A percentile compares a stretch with the other conserved stretches of the same genome.
Evolutionary conservation across 2,329 filamentous ascomycete species (phyloP).

Genomic region (Leptographium wingfieldii): DNA sequence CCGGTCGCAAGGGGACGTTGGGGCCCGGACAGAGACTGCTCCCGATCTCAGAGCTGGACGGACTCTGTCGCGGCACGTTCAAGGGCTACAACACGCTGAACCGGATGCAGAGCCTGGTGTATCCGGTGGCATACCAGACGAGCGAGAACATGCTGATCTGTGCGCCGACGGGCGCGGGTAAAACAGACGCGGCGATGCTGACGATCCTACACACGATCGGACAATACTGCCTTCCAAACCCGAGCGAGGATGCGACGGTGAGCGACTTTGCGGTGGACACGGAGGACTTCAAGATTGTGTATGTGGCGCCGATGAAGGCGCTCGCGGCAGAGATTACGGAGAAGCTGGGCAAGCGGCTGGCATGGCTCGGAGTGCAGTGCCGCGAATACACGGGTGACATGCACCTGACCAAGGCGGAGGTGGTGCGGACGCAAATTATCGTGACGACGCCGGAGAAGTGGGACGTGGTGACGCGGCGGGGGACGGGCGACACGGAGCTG

Average conservation of each 20-base stretch:
- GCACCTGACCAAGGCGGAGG: constrained; percentile 95
- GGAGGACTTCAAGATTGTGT: constrained; percentile 95
- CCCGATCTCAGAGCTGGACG: constrained; percentile 71
- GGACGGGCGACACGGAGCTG: constrained; percentile 90
- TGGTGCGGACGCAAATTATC: constrained; percentile 92
- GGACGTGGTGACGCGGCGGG: constrained; percentile 96
- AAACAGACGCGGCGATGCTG: constrained; percentile 96
- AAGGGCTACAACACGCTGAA: constrained; percentile 88
- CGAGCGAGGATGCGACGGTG: constrained; percentile 58
- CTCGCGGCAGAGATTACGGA: constrained; percentile 92
- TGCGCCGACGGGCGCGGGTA: constrained; percentile 93
- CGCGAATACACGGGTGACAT: constrained; percentile 96
- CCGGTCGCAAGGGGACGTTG: constrained; percentile 63
- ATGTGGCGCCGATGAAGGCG: constrained; percentile 98
- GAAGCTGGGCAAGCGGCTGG: constrained; percentile 80
- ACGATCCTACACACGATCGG: constrained; percentile 84
- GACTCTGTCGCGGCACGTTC: constrained; percentile 82
- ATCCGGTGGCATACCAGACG: constrained; percentile 87
- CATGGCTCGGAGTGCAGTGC: constrained; percentile 86
- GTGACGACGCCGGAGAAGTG: constrained; percentile 98
- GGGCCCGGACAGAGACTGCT: constrained; percentile 63
- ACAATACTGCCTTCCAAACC: constrained; percentile 72
- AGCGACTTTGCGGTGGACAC: constrained; percentile 70
- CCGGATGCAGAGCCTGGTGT: constrained; percentile 95
- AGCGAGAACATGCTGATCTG: constrained; percentile 99